Conservation (phyloP, 768 basidiomycete species). For the Russula sp. region DNA sequence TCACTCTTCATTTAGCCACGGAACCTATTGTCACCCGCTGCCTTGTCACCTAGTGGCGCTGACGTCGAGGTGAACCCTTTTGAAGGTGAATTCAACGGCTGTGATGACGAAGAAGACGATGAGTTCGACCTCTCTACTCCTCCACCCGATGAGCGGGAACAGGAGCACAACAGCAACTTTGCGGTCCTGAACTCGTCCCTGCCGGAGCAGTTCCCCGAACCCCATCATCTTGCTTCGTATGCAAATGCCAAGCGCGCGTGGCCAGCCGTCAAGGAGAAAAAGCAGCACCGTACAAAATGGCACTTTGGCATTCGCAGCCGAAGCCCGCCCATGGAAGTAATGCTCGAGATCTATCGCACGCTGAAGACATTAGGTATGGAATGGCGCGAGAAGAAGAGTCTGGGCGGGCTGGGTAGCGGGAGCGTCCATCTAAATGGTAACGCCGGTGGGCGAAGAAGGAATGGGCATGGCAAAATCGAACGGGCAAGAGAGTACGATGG, state of each 20-base stretch:
- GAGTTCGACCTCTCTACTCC: conserved; percentile 46
- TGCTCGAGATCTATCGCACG: conserved; percentile 96
- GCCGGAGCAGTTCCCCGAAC: conserved; percentile 54
- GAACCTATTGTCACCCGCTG: conserved; percentile 59
- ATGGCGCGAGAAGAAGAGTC: conserved; percentile 87
- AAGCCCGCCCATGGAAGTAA: conserved; percentile 96
- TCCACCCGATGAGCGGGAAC: conserved; percentile 30
- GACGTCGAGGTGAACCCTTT: conserved; percentile 72
- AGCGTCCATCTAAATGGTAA: conserved; percentile 19
- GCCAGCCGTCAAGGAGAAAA: conserved; percentile 48
- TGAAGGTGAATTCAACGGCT: conserved; percentile 61
- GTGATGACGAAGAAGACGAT: conserved; percentile 49
- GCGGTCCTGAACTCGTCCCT: conserved; percentile 88
- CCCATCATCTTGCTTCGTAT: conserved; percentile 67
- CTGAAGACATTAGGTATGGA: conserved; percentile 90
- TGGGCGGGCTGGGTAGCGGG: conserved; percentile 64
- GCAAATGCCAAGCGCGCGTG: conserved; percentile 46
- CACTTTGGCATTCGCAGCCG: conserved; percentile 96
- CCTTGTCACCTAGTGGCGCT: conserved; percentile 54
- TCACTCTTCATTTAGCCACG: conserved; percentile 45
- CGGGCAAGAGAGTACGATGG: conserved; percentile 60
- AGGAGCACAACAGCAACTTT: conserved; percentile 60
- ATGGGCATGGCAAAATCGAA: conserved; percentile 46
- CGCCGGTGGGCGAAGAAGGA: conserved; percentile 28
- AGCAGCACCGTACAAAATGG: conserved; percentile 83